Percentiles rank a stretch among this genome's conserved stretches.
Evolutionary conservation across 1,284 basidiomycete genomes (phyloP).

Genomic region (Leccinum variabile): DNA sequence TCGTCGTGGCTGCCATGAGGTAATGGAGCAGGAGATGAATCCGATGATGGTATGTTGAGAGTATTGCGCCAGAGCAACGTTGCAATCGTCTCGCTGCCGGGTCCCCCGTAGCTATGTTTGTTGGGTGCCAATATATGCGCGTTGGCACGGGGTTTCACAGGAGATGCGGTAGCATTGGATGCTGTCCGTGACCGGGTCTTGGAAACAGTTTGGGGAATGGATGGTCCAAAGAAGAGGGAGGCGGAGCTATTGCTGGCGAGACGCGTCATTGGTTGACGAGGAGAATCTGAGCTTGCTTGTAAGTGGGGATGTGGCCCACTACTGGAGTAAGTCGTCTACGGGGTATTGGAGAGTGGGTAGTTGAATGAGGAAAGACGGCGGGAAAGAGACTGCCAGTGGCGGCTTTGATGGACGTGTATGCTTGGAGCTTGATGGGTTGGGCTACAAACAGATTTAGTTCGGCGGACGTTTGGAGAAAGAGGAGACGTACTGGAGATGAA

Average conservation of each 20-base stretch:
- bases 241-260: slow-evolving; percentile 54
- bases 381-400: slow-evolving; percentile 36
- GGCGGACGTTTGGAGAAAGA: too few species aligned
- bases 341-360: slow-evolving; percentile 46
- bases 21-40: slow-evolving; percentile 45
- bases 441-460: slow-evolving; percentile 20
- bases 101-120: slow-evolving; percentile 62
- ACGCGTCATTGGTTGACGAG: slow-evolving; percentile 36
- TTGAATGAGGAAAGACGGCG: slow-evolving; percentile 35
- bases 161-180: slow-evolving; percentile 19
- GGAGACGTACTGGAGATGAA: too few species aligned
- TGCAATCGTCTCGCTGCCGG: slow-evolving; percentile 21
- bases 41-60: slow-evolving; percentile 43
- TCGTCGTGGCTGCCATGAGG: slow-evolving; percentile 39
- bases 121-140: slow-evolving; percentile 40
- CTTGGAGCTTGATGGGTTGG: slow-evolving; percentile 20
- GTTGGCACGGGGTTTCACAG: slow-evolving; percentile 9
- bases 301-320: slow-evolving; percentile 27
- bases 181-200: slow-evolving; percentile 26
- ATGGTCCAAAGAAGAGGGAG: slow-evolving; percentile 71
- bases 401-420: slow-evolving; percentile 16
- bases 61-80: slow-evolving; percentile 47
- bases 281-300: slow-evolving; percentile 22
- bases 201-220: slow-evolving; percentile 43
- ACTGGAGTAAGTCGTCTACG: slow-evolving; percentile 45